phyloP scores from a whole-genome alignment of 176 grass and related monocot species.

The Eremochloa ophiuroides region DNA sequence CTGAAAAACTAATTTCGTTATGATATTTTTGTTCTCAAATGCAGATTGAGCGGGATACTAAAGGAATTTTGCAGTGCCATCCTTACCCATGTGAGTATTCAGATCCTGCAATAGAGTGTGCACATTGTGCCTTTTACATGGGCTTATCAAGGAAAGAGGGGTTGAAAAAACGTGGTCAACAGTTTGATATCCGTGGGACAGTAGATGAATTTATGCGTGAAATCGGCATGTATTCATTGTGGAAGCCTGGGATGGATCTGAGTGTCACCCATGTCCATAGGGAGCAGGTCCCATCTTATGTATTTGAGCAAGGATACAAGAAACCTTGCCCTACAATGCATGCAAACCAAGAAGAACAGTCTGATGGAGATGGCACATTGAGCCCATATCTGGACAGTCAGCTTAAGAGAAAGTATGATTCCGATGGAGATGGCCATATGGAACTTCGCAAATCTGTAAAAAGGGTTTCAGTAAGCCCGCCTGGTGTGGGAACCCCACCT shows the following conservation, averaged over 20 bases:
- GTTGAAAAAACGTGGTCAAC: slow-evolving; percentile 56
- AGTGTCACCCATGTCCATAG: slow-evolving; percentile 79
- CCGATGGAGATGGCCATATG: slow-evolving; percentile 28
- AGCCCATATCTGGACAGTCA: slow-evolving; percentile 2
- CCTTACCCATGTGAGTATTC: slow-evolving; percentile 86
- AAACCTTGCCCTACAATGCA: slow-evolving; percentile 38
- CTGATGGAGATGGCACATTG: slow-evolving; percentile 38
- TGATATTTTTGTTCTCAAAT: slow-evolving; percentile 34
- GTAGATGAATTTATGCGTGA: slow-evolving; percentile 83
- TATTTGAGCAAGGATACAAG: slow-evolving; percentile 84
- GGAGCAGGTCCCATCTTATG: slow-evolving; percentile 69
- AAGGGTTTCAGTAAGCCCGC: slow-evolving; percentile 41
- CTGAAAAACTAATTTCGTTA: background rate
- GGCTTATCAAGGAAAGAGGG: slow-evolving; percentile 89
- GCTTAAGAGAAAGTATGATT: slow-evolving; percentile 43
- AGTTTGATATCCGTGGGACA: slow-evolving; percentile 93
- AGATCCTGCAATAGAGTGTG: slow-evolving; percentile 59
- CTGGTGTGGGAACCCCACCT: slow-evolving; percentile 29
- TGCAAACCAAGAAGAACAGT: slow-evolving; percentile 42
- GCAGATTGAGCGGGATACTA: slow-evolving; percentile 94
- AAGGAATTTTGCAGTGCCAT: slow-evolving; percentile 80
- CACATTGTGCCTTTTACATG: slow-evolving; percentile 92
- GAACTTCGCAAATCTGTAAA: slow-evolving; percentile 29
- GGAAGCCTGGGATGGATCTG: slow-evolving; percentile 86
- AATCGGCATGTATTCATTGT: slow-evolving; percentile 76